Base-by-base conservation (phyloP, 371 early-diverging fungal genomes). In the Lichtheimia ornata region DNA sequence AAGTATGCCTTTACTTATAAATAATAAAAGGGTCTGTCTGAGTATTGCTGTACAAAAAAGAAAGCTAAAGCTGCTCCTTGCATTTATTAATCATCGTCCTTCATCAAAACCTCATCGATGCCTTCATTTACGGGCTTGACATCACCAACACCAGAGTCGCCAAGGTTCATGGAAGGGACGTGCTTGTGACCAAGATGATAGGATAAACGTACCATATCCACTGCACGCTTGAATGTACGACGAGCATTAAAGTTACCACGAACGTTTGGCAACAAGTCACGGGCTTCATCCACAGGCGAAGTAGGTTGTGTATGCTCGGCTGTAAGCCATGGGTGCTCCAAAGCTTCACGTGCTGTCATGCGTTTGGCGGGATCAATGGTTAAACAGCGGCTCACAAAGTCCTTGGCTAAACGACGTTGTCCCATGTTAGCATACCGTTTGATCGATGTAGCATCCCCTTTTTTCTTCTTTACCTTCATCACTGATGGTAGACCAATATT, bases 221-320 rank as follows among this genome's bases (percentile, higher is more conserved):
- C 83, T 9, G 92, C 93, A 35, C 86, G 86, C 57, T 82, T 87
- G 77, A 91, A 86, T 18, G 87, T 88, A 30, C 85, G 79, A 59
- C 88, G 86, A 7, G 94, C 93, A 69, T 92, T 90, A 69, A 94
- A 93, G 72, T 92, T 92, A 65, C 89, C 80, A 42, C 84, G 83
- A 60, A 95, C 87, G 53, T 76, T 85, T 15, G 92, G 91, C 66
- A 94, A 77, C 53, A 95, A 70, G 66, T 91, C 82, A 17, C 67
- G 64, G 17, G 62, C 62, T n/a, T 70, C 64, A 12, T 58, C 72
- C 18, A 62, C 51, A 17, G 73, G 75, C 18, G 62, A 61, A 17
- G 61, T 75, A 51, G 35, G 68, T 52, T 76, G 73, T 53, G 30
- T 62, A 52, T 50, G 69, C 65, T 63, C 68, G 62, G 59, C 71